Evolutionary conservation across 2,329 filamentous ascomycete species (phyloP), one percentile per base, ranked within the genome.

Genomic region (Xenosphaeropsis pyriputrescens): DNA sequence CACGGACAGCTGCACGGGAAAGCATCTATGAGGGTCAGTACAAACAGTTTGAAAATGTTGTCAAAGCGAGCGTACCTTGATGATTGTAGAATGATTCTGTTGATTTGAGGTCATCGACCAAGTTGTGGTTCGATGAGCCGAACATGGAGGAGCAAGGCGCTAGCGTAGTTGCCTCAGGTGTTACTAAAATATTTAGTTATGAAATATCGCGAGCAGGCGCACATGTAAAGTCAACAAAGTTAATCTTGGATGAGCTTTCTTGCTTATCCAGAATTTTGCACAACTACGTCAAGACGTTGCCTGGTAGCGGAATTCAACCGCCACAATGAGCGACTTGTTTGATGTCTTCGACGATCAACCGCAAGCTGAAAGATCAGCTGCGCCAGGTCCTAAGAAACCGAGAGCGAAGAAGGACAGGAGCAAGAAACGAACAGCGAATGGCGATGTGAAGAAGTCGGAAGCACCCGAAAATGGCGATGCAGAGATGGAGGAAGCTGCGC

Each of bases 401-500:
- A 54, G 55, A 46, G 50, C 63, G 15, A 72, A 68, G 44, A 68
- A 64, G 47, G 72, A 78, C 46, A 75, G 71, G 58, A 82, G 66
- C 62, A 91, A 86, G 63, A 94, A 95, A 70, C 75, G 86, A 59
- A 84, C 85, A 58, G 79, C 80, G 30, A 88, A 86, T 56, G 85
- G 85, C 43, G 72, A 75, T 42, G 74, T 85, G 46, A 89, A 88
- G 53, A 50, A 57, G 18, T 63, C 73, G 37, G 63, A 59, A 14
- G 62, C 52, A 17, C 52, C 47, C 37, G 50, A 49, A 18, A 85
- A 88, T 57, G 84, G 81, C 41, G 72, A 75, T 45, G 72, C 83
- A 47, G 86, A 88, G 51, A 53, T 59, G 35, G 63, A 72, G 39
- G 66, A 50, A 29, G 43, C 35, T 9, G 37, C 38, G 18, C 14